Percentiles rank a stretch among this genome's conserved stretches.
These are phyloP conservation scores for Gymnopilus dilepis DNA, from an alignment of 768 basidiomycete genomes.

Conservation along the genomic window DNA sequence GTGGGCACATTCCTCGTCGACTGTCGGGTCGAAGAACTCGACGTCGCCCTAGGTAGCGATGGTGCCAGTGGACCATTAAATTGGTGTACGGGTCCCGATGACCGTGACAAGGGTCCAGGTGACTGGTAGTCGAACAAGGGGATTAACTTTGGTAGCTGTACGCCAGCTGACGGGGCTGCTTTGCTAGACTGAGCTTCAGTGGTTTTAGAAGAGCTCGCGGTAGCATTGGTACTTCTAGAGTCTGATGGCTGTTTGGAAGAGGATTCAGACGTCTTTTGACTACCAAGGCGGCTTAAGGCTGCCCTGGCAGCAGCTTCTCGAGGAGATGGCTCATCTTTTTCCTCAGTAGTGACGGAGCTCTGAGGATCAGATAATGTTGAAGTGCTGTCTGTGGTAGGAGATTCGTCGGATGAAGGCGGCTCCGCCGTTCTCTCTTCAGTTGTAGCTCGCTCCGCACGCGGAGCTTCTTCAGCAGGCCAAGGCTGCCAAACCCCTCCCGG, in stretches of 20 bases:
- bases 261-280: neutral
- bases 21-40: neutral
- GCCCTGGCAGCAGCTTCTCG: slow-evolving; percentile 67
- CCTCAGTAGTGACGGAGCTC: slow-evolving; percentile 11
- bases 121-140: slow-evolving; percentile 45
- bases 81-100: neutral
- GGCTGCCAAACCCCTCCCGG: slow-evolving; percentile 70
- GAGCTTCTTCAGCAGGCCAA: slow-evolving; percentile 51
- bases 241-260: neutral
- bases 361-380: slow-evolving; percentile 15
- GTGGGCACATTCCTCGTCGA: too few species aligned
- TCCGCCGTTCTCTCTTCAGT: neutral
- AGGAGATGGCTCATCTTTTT: slow-evolving; percentile 24
- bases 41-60: neutral
- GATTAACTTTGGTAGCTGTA: slow-evolving; percentile 31
- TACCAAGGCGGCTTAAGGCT: slow-evolving; percentile 54
- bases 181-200: neutral
- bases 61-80: neutral
- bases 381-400: slow-evolving; percentile 1
- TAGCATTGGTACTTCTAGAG: neutral
- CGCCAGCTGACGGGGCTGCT: neutral
- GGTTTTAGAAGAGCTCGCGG: neutral
- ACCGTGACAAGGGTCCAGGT: neutral
- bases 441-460: neutral
- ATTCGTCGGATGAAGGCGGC: neutral